Conservation (phyloP, 176 grass and related monocot genomes). For the Paspalum notatum region DNA sequence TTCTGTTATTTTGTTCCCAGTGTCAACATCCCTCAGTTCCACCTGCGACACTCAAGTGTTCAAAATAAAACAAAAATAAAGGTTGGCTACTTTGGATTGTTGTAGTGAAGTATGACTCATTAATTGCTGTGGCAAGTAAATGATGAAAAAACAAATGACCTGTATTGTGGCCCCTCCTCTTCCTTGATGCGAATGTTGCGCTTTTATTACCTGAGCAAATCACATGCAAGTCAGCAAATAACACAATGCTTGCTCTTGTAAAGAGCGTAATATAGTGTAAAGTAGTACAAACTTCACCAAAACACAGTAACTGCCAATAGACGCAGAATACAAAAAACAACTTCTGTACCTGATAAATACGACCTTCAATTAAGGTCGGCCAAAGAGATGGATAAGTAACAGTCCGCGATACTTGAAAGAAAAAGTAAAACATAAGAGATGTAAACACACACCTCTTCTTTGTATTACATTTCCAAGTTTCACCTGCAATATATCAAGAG, state of each 20-base stretch:
- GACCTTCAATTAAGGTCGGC: constrained; percentile 57
- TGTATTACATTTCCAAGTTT: constrained; percentile 86
- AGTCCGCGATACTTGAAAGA: constrained; percentile 33
- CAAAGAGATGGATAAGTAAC: constrained; percentile 40
- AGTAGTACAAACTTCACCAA: constrained; percentile 1
- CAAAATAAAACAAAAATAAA: constrained; percentile 9
- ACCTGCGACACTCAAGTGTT: constrained; percentile 52
- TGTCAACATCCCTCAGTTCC: constrained; percentile 95
- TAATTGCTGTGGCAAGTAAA: neutral
- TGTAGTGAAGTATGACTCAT: neutral
- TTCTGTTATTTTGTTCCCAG: constrained; percentile 88
- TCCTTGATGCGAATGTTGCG: constrained; percentile 75
- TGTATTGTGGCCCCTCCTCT: constrained; percentile 88
- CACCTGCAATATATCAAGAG: constrained; percentile 55
- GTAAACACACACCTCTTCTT: constrained; percentile 67
- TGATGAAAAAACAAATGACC: constrained; percentile 35
- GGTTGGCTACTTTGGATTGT: neutral
- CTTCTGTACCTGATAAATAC: constrained; percentile 68
- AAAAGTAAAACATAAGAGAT: constrained; percentile 38
- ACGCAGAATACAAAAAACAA: constrained; percentile 17
- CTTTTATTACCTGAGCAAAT: constrained; percentile 69
- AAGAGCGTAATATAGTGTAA: neutral
- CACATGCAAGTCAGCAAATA: constrained; percentile 24
- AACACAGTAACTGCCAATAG: neutral
- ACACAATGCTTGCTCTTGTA: constrained; percentile 6